Base-by-base conservation (phyloP, 169 alveolate genomes). In the Amoebophrya sp. region DNA sequence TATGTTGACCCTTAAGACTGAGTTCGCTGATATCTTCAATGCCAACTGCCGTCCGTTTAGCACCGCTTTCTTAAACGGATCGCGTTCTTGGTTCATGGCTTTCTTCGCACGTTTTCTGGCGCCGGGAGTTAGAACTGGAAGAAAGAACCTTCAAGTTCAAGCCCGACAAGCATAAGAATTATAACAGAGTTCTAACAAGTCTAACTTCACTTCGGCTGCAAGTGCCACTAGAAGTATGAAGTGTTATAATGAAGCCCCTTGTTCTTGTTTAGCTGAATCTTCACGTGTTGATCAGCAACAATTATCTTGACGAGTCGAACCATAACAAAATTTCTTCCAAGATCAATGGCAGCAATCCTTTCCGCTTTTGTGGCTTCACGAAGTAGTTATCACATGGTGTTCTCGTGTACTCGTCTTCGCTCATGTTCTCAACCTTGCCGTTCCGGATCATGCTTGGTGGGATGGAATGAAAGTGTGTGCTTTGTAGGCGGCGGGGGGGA, bases 31-130 rank as follows among this genome's bases (percentile, higher is more conserved):
- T 90, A 98, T 97, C 95, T 99, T 98, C 89, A 99, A 96, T 38
- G 99, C 99, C 83, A 98, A 96, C 95, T 98, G 98, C 89, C 99
- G 96, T 26, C 99, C 99, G 93, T 99, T 98, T 77, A 98, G 98
- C n/a, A 99, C 99, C 78, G 97, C 98, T 78, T 96, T 96, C 77
- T 95, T 95, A 90, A 97, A 95, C 33, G 99, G 99, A 92, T 98
- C 99, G 94, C 98, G 96, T 93, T 98, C 98, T 78, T 95, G 93
- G 95, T 97, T 98, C 77, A 99, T 99, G 89, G 96, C 96, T 94
- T 98, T 97, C 93, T 91, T 91, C 41, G 95, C 95, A 33, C 76
- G 93, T 40, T 93, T 93, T 10, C 95, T 92, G 38, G 95, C 95
- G 0, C 93, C 39, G 77, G 77, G 77, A 23, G 77, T 53, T 23